Evolutionary conservation across 225 moss, liverwort and hornwort genomes (phyloP).

Genomic region (Physcomitrium patens): DNA sequence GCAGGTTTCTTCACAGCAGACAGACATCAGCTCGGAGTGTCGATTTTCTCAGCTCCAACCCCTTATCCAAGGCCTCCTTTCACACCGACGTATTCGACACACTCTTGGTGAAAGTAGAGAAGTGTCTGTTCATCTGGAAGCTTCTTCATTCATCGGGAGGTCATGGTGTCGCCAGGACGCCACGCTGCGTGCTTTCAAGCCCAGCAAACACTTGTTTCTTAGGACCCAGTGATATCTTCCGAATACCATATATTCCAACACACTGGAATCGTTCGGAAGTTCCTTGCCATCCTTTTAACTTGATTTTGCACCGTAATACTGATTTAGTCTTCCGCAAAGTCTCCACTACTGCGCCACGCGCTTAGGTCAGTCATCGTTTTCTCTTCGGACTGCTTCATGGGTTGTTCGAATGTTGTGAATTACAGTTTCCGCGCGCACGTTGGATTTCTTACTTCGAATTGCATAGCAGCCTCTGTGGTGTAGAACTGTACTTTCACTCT

Average conservation of each 20-base stretch:
- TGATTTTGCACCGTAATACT: slow-evolving; percentile 1
- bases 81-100: too few species aligned
- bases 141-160: neutral
- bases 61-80: too few species aligned
- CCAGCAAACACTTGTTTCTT: slow-evolving; percentile 1
- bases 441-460: neutral
- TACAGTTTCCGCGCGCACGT: neutral
- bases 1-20: too few species aligned
- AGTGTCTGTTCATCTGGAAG: too few species aligned
- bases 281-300: neutral
- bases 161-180: neutral
- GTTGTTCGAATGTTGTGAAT: neutral
- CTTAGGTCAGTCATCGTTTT: neutral
- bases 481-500: neutral
- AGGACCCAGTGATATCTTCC: neutral
- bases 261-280: neutral
- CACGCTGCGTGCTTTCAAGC: slow-evolving; percentile 12
- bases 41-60: too few species aligned
- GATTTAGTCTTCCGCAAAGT: neutral
- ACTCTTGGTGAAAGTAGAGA: too few species aligned
- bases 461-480: too few species aligned
- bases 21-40: too few species aligned
- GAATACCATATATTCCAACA: neutral
- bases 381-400: neutral
- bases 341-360: neutral